phyloP scores from a whole-genome alignment of 2,329 filamentous ascomycete genomes.

The Pseudogymnoascus sp. region DNA sequence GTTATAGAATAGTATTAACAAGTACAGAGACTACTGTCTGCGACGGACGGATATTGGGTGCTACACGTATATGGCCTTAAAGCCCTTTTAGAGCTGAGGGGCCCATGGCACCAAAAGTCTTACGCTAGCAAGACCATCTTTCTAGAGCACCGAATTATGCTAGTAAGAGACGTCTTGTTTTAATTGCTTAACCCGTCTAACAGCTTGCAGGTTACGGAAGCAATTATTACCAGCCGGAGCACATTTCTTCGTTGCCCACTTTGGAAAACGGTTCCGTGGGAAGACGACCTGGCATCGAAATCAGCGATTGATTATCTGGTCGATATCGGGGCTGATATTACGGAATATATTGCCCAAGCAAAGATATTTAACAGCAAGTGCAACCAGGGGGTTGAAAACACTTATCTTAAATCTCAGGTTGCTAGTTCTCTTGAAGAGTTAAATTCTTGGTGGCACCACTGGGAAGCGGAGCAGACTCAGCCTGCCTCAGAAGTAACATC shows the following conservation, averaged over 20 bases:
- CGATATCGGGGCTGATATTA: conserved; percentile 12
- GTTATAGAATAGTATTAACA: too few relatives aligned
- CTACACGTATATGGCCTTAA: too few relatives aligned
- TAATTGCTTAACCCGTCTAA: not conserved
- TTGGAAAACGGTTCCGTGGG: conserved; percentile 17
- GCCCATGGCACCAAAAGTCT: too few relatives aligned
- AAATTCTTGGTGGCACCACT: conserved; percentile 13
- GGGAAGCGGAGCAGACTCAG: conserved; percentile 4
- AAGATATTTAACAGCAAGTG: not conserved
- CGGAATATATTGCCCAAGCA: conserved; percentile 3
- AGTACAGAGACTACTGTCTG: too few relatives aligned
- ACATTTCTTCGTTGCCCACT: conserved; percentile 12
- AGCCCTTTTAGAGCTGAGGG: too few relatives aligned
- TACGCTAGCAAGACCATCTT: too few relatives aligned
- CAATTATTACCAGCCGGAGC: conserved; percentile 11
- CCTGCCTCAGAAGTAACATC: conserved; percentile 1
- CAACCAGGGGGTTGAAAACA: not conserved
- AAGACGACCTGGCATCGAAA: conserved; percentile 14
- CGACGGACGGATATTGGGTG: too few relatives aligned
- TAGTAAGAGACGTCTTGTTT: too few relatives aligned
- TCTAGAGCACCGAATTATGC: too few relatives aligned
- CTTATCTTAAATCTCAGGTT: conserved; percentile 9
- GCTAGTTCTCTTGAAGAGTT: conserved; percentile 9
- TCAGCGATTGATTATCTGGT: conserved; percentile 13
- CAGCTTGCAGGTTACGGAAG: conserved; percentile 11